phyloP scores from a whole-genome alignment of 176 grass and related monocot species.

The Calamus simplicifolius region DNA sequence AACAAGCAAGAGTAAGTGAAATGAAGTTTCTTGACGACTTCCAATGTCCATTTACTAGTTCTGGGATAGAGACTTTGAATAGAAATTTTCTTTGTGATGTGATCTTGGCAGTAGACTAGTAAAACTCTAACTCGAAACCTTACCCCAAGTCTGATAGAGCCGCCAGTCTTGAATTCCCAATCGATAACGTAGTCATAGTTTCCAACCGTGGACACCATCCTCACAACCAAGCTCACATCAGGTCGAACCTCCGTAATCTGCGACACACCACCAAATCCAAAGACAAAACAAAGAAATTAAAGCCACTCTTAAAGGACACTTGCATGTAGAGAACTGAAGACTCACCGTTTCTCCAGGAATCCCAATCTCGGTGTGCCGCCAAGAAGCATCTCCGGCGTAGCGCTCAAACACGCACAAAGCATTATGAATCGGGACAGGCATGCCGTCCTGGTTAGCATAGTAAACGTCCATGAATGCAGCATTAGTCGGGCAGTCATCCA shows the following conservation, averaged over 20 bases:
- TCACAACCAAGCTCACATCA: constrained; percentile 71
- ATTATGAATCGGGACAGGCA: no score
- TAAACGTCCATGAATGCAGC: neutral
- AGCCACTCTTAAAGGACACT: neutral
- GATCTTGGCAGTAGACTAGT: no score
- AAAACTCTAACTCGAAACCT: neutral
- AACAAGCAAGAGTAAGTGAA: no score
- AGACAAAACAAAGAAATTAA: neutral
- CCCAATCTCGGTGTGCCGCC: constrained; percentile 71
- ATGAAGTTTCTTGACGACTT: no score
- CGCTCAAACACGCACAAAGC: constrained; percentile 72
- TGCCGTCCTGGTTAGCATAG: no score
- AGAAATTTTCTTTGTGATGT: no score
- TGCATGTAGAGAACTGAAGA: no score
- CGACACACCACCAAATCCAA: neutral
- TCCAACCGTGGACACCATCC: constrained; percentile 55
- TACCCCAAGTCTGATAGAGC: constrained; percentile 61
- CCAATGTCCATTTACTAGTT: no score
- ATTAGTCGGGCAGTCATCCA: neutral
- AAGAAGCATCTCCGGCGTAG: constrained; percentile 50
- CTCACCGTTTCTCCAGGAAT: constrained; percentile 29
- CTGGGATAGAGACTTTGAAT: no score
- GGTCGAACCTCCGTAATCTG: constrained; percentile 70
- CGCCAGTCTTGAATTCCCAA: constrained; percentile 84
- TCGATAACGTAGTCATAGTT: constrained; percentile 86